Base-by-base conservation (phyloP, 1,284 basidiomycete genomes). In the Erythrobasidium hasegawianum region DNA sequence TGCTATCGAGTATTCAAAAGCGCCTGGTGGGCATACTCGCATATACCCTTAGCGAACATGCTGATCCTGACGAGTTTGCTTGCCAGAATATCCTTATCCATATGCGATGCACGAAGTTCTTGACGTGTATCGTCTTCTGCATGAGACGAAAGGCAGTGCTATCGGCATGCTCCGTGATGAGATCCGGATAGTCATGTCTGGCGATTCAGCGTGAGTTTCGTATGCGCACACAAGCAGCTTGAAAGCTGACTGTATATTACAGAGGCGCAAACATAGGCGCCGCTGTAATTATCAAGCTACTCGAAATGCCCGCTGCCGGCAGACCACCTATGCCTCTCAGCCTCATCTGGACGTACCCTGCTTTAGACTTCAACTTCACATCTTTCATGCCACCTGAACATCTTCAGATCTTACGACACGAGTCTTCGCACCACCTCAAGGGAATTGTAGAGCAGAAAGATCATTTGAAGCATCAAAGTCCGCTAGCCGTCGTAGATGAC, bases 61-160 rank as follows among this genome's bases (percentile, higher is more conserved):
- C n/a, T n/a, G n/a, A n/a, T n/a, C n/a, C n/a, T n/a, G n/a, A n/a
- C n/a, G n/a, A n/a, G n/a, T n/a, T n/a, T n/a, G n/a, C n/a, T 16
- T 22, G 20, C 49, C 71, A 45, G 75, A 77, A 57, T 76, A 94
- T 80, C 93, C 92, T 2, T 97, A 90, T 77, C 93, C 94, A 0
- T 97, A 88, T 78, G 91, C 93, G 1, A 88, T 94, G 67, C 92
- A 97, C 76, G 94, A 97, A 75, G 88, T 87, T 40, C 95, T 92
- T 75, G 94, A 97, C 77, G 83, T 85, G 13, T 97, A 97, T 76
- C 84, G 86, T 52, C 81, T 89, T 3, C 79, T 97, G 27, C 84
- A 87, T 43, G 87, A 92, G 76, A 87, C 89, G 69, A 85, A 82
- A 66, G 95, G 93, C 14, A 79, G 81, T 55, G 80, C 86, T 16